Conservation (phyloP, 163 green algal species). For the Scenedesmus sp. region DNA sequence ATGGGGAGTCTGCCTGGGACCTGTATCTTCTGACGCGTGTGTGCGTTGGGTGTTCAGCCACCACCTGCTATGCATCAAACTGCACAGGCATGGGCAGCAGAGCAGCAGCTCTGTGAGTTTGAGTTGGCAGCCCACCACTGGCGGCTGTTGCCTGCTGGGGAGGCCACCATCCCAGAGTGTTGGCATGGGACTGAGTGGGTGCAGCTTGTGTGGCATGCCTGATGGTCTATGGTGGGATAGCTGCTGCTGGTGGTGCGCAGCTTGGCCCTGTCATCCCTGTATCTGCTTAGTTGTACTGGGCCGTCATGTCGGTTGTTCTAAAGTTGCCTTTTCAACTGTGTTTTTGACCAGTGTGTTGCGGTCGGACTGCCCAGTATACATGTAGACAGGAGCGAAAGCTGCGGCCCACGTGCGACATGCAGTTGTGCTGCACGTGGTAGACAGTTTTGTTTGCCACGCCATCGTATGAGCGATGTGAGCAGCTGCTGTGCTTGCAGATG, state of each 20-base stretch:
- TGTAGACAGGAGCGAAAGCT: neutral
- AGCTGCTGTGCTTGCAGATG: no score
- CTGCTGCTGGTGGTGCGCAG: neutral
- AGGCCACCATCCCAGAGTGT: neutral
- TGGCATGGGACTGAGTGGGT: no score
- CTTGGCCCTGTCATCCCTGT: neutral
- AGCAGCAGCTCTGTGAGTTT: neutral
- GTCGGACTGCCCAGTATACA: neutral
- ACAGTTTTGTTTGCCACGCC: no score
- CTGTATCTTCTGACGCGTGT: neutral
- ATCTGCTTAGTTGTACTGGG: neutral
- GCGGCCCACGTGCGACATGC: neutral
- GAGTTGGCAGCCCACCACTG: neutral
- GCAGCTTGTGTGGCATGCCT: no score
- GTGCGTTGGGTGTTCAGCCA: neutral
- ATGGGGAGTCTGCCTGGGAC: neutral
- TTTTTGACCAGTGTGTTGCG: neutral
- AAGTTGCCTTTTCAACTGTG: neutral
- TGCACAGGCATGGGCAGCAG: neutral
- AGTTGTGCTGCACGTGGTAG: neutral
- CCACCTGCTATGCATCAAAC: neutral
- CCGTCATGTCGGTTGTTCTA: neutral
- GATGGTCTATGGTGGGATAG: no score
- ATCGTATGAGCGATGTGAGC: no score
- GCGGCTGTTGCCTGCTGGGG: neutral